phyloP scores from a whole-genome alignment of 2,329 filamentous ascomycete species.

The Bipolaris victoriae region DNA sequence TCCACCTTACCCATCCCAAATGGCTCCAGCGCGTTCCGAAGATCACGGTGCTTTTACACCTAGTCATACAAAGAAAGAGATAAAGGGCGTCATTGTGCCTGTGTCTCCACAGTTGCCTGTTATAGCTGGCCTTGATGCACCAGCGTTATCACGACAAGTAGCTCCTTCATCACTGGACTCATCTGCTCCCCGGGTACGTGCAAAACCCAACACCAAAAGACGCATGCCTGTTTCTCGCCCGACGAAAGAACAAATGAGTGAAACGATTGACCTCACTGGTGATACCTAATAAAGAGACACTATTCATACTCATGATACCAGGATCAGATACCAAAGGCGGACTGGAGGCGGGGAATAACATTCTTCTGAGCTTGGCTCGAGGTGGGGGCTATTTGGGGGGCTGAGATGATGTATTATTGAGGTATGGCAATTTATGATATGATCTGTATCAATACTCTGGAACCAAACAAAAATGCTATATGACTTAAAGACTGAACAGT shows the following conservation, averaged over 20 bases:
- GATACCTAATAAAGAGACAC: conserved; percentile 22
- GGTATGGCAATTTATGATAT: too few relatives aligned
- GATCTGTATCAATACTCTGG: too few relatives aligned
- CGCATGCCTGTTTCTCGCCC: conserved; percentile 4
- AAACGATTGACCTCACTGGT: conserved; percentile 24
- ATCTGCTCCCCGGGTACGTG: neutral
- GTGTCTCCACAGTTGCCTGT: neutral
- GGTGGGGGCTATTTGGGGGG: too few relatives aligned
- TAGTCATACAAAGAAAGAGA: conserved; percentile 4
- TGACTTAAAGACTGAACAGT: too few relatives aligned
- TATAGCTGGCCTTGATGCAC: neutral
- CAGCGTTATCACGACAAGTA: neutral
- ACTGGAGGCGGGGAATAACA: neutral
- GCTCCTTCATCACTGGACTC: neutral
- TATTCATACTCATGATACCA: neutral
- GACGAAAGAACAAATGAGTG: neutral
- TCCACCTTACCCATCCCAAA: neutral
- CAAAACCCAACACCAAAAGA: neutral
- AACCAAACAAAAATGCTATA: too few relatives aligned
- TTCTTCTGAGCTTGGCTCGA: too few relatives aligned
- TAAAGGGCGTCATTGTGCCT: conserved; percentile 5
- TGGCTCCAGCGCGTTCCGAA: neutral
- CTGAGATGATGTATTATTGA: too few relatives aligned
- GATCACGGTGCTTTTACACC: neutral
- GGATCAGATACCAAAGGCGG: neutral